Percentiles rank a stretch among this genome's conserved stretches.
phyloP scores from a whole-genome alignment of 2,329 filamentous ascomycete species.

The Trichophaea hybrida region DNA sequence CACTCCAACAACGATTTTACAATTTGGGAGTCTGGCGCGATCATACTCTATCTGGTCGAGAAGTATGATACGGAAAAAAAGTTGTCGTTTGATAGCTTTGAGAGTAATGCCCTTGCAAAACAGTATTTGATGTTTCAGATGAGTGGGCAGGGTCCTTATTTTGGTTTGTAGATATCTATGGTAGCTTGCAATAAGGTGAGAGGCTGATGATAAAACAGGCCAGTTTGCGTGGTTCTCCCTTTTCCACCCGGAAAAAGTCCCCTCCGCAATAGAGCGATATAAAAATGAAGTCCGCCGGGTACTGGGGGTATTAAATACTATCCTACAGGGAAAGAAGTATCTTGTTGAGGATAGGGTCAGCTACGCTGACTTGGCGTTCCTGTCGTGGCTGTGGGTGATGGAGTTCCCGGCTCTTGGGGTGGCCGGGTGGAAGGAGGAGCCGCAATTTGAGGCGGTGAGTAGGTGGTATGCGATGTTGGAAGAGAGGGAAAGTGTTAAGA shows the following conservation, averaged over 20 bases:
- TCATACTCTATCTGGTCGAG: slow-evolving; percentile 37
- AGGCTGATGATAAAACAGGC: slow-evolving; percentile 17
- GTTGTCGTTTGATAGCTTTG: slow-evolving; percentile 32
- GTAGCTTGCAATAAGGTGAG: neutral
- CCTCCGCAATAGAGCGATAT: slow-evolving; percentile 37
- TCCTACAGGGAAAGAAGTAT: slow-evolving; percentile 31
- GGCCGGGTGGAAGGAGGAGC: slow-evolving; percentile 5
- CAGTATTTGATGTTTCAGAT: slow-evolving; percentile 37
- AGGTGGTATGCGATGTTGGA: slow-evolving; percentile 14
- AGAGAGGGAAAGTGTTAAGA: slow-evolving; percentile 18
- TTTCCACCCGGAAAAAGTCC: slow-evolving; percentile 33
- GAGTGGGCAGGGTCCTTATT: slow-evolving; percentile 36
- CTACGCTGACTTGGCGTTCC: slow-evolving; percentile 33
- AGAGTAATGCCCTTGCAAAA: slow-evolving; percentile 31
- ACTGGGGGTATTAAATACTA: slow-evolving; percentile 34
- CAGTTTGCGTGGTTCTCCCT: slow-evolving; percentile 32
- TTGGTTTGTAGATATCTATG: slow-evolving; percentile 25
- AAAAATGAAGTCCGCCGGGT: slow-evolving; percentile 36
- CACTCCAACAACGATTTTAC: slow-evolving; percentile 37
- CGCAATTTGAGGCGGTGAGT: slow-evolving; percentile 1
- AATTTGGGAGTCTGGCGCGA: slow-evolving; percentile 39
- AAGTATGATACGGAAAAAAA: slow-evolving; percentile 34
- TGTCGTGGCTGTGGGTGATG: slow-evolving; percentile 28
- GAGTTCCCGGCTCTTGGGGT: slow-evolving; percentile 4
- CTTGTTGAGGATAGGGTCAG: slow-evolving; percentile 35